Evolutionary conservation across 2,329 filamentous ascomycete species (phyloP).

Genomic region (Paraconiothyrium brasiliense): DNA sequence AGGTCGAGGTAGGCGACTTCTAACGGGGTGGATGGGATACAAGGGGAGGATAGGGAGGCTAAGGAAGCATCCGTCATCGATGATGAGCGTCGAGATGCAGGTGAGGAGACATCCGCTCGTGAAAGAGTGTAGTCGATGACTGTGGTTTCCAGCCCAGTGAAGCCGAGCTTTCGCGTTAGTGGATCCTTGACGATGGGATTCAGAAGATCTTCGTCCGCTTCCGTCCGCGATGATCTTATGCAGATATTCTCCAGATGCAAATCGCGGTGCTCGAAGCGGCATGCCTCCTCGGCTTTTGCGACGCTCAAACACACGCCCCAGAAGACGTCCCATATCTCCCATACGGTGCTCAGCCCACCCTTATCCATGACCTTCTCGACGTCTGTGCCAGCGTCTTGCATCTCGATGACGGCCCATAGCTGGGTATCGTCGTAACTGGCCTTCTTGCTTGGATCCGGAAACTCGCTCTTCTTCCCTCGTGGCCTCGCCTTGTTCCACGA

Average conservation of each 20-base stretch:
- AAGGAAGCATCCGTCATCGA: constrained; percentile 21
- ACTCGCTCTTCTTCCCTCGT: constrained; percentile 59
- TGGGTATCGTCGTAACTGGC: constrained; percentile 64
- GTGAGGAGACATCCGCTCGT: constrained; percentile 60
- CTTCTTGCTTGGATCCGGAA: constrained; percentile 66
- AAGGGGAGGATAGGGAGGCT: constrained; percentile 18
- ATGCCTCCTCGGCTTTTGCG: constrained; percentile 68
- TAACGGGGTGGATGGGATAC: constrained; percentile 15
- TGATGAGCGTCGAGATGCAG: constrained; percentile 24
- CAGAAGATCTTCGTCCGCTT: constrained; percentile 33
- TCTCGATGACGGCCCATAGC: constrained; percentile 71
- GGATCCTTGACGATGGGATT: constrained; percentile 47
- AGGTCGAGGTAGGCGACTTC: constrained; percentile 59
- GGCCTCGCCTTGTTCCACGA: constrained; percentile 54
- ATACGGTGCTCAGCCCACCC: constrained; percentile 50
- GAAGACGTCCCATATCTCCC: constrained; percentile 69
- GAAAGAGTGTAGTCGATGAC: constrained; percentile 75
- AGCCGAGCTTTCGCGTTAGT: constrained; percentile 55
- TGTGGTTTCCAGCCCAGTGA: constrained; percentile 67
- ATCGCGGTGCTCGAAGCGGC: constrained; percentile 72
- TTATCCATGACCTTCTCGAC: constrained; percentile 53
- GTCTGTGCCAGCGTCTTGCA: constrained; percentile 71
- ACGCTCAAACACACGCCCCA: constrained; percentile 71
- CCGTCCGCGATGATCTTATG: constrained; percentile 49
- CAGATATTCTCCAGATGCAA: constrained; percentile 74